Evolutionary conservation across 805 yeast genomes (phyloP).

Genomic region (Metschnikowia henanensis): DNA sequence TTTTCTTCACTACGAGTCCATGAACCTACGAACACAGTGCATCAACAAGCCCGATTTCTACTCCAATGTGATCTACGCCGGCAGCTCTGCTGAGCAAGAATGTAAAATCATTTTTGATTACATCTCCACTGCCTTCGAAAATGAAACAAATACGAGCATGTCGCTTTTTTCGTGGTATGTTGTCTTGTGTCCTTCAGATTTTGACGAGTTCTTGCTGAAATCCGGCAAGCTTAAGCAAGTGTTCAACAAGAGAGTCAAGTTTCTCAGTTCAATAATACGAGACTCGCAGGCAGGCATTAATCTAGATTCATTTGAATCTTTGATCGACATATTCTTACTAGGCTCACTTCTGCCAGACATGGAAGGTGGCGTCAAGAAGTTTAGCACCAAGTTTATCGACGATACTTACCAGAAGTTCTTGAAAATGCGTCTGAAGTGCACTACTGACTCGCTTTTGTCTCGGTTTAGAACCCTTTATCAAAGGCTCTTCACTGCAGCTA

Average conservation of each 20-base stretch:
- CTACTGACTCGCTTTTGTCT: conserved; percentile 4
- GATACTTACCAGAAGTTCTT: conserved; percentile 27
- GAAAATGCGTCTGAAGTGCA: conserved; percentile 13
- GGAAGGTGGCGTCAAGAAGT: conserved; percentile 23
- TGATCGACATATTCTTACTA: conserved; percentile 35
- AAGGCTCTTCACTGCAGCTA: conserved; percentile 35
- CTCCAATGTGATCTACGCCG: conserved; percentile 22
- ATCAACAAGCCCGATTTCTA: conserved; percentile 40
- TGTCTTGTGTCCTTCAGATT: conserved; percentile 35
- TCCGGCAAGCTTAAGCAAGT: conserved; percentile 33
- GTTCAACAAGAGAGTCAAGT: conserved; percentile 38
- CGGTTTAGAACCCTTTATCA: conserved; percentile 6
- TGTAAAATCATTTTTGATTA: conserved; percentile 35
- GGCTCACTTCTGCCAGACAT: conserved; percentile 31
- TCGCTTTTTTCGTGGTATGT: conserved; percentile 33
- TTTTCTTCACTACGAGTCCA: conserved; percentile 31
- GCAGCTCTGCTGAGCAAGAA: conserved; percentile 22
- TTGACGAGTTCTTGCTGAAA: conserved; percentile 27
- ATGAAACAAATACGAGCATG: conserved; percentile 20
- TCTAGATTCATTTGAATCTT: conserved; percentile 35
- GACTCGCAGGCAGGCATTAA: conserved; percentile 28
- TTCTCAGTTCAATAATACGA: conserved; percentile 26
- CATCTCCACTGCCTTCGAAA: conserved; percentile 32
- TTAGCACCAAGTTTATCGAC: conserved; percentile 33
- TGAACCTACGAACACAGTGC: conserved; percentile 35